Percentiles rank a stretch among this genome's conserved stretches.
Evolutionary conservation across 768 basidiomycete genomes (phyloP).

Genomic region (Peribolospora baueri): DNA sequence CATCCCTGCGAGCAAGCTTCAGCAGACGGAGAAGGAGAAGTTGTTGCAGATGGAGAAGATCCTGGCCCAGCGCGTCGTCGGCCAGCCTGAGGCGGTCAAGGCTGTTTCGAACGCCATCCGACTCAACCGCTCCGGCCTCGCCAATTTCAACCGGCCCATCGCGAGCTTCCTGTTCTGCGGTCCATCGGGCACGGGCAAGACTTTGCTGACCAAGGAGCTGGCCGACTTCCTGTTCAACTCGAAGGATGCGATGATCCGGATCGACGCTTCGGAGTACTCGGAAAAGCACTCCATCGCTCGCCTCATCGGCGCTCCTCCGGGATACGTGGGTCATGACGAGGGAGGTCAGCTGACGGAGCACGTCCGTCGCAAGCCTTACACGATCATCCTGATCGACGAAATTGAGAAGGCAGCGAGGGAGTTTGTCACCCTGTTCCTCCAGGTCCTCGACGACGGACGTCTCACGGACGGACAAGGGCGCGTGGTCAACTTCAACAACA

Average conservation of each 20-base stretch:
- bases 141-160: conserved; percentile 64
- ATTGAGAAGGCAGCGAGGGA: conserved; percentile 24
- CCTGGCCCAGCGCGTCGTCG: conserved; percentile 47
- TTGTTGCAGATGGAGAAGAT: conserved; percentile 61
- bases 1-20: conserved; percentile 23
- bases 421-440: conserved; percentile 22
- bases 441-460: conserved; percentile 20
- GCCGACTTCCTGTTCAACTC: conserved; percentile 72
- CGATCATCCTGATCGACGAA: conserved; percentile 21
- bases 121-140: conserved; percentile 75
- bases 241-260: conserved; percentile 8
- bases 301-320: conserved; percentile 71
- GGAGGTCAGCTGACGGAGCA: conserved; percentile 29
- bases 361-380: conserved; percentile 14
- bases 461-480: conserved; percentile 19
- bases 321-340: conserved; percentile 68
- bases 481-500: conserved; percentile 18
- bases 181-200: conserved; percentile 30
- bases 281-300: conserved; percentile 62
- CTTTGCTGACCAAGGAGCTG: conserved; percentile 65
- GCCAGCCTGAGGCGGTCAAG: conserved; percentile 58
- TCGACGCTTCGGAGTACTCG: conserved; percentile 3
- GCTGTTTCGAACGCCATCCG: conserved; percentile 72
- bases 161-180: conserved; percentile 40
- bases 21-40: conserved; percentile 39